phyloP scores from a whole-genome alignment of 139 green algal genomes.

The Dunaliella sp. region DNA sequence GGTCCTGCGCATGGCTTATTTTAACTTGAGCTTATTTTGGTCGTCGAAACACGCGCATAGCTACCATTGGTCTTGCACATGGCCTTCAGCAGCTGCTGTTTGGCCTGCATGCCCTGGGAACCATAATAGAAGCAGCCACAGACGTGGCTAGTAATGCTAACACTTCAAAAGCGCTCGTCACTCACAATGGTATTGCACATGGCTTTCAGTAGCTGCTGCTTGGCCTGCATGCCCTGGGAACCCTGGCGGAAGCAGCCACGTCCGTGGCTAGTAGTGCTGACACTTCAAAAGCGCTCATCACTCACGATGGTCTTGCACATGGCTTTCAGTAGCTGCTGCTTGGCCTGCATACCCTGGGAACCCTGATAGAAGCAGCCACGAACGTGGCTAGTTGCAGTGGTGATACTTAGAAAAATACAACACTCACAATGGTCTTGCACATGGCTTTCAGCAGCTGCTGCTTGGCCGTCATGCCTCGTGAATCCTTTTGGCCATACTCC shows the following conservation, averaged over 20 bases:
- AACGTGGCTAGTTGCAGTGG: too few relatives aligned
- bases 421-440: background rate
- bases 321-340: background rate
- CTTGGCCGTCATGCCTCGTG: background rate
- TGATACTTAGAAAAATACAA: too few relatives aligned
- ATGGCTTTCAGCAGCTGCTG: background rate
- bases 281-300: too few relatives aligned
- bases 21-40: too few relatives aligned
- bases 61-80: background rate
- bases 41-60: background rate
- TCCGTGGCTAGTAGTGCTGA: too few relatives aligned
- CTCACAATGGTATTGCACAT: background rate
- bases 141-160: too few relatives aligned
- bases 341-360: background rate
- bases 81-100: background rate
- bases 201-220: background rate
- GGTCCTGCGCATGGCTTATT: too few relatives aligned
- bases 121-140: too few relatives aligned
- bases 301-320: constrained; percentile 1
- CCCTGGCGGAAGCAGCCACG: too few relatives aligned
- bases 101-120: background rate
- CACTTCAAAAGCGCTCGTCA: too few relatives aligned
- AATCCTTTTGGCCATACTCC: background rate
- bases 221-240: background rate
- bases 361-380: too few relatives aligned